Base-by-base conservation (phyloP, 441 rosid species). In the Populus trichocarpa region DNA sequence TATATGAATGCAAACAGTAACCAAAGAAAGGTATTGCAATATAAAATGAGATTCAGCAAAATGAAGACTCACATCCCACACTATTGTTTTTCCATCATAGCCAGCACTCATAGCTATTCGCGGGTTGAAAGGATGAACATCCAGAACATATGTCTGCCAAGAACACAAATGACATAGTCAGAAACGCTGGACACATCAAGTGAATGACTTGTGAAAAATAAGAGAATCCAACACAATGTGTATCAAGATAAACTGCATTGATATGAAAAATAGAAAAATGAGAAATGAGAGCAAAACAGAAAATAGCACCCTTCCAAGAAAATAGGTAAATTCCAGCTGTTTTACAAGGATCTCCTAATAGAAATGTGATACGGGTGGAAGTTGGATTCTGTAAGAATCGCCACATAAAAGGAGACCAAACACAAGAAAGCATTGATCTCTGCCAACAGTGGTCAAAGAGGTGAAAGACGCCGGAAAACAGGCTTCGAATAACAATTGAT, bases 91-190 rank as follows among this genome's bases (percentile, higher is more conserved):
- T 77, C 99, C 99, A 87, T 97, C 99, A 85, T 97, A 97, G 77
- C 99, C 99, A 82, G 99, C 98, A 85, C 99, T 97, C 99, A 97
- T 97, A 73, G 99, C 99, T 76, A 97, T 91, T 84, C 99, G 92
- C 4, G 98, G 98, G 83, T 97, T 95, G 88, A 91, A 93, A 81
- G 99, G 99, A 84, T 97, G 99, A 84, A 95, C 97, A 79, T 97
- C 99, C 87, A 97, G 87, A 82, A 97, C 99, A 88, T 93, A 97
- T 32, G 99, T 93, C 99, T 97, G 86, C 80, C 85, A 85, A 75
- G 53, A 83, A 79, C 32, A 78, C 25, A 57, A 74, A 71, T 14
- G 59, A 6, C 20, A 68, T 3, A 46, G 67, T 76, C 67, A 25
- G n/a, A 71, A 26, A 63, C 6, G 14, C 53, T 59, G 28, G n/a